These are phyloP conservation scores for Cichorium intybus DNA, from an alignment of 140 eudicot species.

Conservation along the genomic window DNA sequence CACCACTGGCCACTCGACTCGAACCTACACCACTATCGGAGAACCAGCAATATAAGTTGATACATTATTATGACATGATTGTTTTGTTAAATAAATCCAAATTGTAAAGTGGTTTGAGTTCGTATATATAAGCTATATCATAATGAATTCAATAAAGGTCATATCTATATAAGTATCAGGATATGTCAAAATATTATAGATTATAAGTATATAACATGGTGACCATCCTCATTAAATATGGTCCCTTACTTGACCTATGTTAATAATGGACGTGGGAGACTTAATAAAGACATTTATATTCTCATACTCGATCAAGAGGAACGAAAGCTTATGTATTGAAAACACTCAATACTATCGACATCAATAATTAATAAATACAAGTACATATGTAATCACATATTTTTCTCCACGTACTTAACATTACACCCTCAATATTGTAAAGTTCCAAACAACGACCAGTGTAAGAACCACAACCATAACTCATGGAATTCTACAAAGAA, in stretches of 20 bases:
- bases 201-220: background rate
- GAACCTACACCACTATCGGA: too few species aligned
- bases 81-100: background rate
- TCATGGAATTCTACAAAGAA: background rate
- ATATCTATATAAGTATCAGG: background rate
- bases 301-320: background rate
- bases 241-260: background rate
- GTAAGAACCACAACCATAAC: background rate
- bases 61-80: background rate
- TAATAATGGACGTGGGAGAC: background rate
- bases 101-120: background rate
- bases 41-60: background rate
- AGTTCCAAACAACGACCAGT: background rate
- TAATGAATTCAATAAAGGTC: background rate
- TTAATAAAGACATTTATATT: background rate
- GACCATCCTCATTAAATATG: constrained; percentile 2
- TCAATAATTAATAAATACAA: background rate
- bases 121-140: background rate
- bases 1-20: too few species aligned
- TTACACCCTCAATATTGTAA: background rate
- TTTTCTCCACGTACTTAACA: background rate
- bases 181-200: background rate
- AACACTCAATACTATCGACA: background rate
- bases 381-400: background rate
- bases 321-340: background rate